Conservation (phyloP, 2,329 filamentous ascomycete genomes). For the Beauveria sp. region DNA sequence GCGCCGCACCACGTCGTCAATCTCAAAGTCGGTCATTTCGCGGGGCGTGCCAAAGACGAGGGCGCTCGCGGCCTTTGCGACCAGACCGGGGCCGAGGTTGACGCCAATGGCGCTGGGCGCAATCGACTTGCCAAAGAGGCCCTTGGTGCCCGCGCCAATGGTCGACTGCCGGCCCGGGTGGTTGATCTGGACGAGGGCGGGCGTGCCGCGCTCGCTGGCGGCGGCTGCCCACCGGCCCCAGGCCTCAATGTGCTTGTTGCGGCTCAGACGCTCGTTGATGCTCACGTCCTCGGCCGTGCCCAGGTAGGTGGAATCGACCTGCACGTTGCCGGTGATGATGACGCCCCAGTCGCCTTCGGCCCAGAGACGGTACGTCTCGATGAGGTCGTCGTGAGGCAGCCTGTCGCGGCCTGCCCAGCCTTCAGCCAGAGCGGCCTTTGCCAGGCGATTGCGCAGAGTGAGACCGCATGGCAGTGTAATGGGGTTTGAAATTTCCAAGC, state of each 20-base stretch:
- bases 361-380: constrained; percentile 45
- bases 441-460: constrained; percentile 46
- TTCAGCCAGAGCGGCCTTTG: constrained; percentile 44
- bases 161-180: constrained; percentile 41
- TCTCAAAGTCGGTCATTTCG: constrained; percentile 48
- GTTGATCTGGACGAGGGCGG: constrained; percentile 36
- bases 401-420: constrained; percentile 31
- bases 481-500: constrained; percentile 21
- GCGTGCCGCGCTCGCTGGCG: constrained; percentile 25
- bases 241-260: constrained; percentile 22
- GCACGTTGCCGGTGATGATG: constrained; percentile 43
- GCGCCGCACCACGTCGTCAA: constrained; percentile 41
- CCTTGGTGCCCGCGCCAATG: constrained; percentile 27
- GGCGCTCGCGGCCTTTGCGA: constrained; percentile 23
- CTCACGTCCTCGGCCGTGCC: constrained; percentile 27
- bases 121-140: constrained; percentile 30
- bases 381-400: constrained; percentile 34
- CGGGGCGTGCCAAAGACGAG: constrained; percentile 46
- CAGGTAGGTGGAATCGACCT: constrained; percentile 31
- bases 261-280: constrained; percentile 19
- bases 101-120: constrained; percentile 37
- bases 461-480: constrained; percentile 48
- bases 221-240: constrained; percentile 32
- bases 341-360: constrained; percentile 45
- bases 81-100: constrained; percentile 29